These are phyloP conservation scores for Fusarium pininemorale DNA, from an alignment of 2,329 filamentous ascomycete species.

Conservation along the genomic window DNA sequence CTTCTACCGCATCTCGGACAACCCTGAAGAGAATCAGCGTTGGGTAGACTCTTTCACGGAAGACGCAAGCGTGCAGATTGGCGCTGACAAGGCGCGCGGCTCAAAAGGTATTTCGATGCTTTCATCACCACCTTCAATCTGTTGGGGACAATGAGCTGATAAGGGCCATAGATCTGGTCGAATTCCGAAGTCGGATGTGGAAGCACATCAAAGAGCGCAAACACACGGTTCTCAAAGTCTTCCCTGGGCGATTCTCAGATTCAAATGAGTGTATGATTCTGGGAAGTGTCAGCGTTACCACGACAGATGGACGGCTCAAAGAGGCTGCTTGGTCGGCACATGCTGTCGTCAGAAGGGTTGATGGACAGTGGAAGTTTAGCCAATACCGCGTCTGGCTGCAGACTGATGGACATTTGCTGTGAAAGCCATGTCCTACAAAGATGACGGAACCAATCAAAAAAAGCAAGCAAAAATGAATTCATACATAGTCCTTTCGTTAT, in stretches of 20 bases:
- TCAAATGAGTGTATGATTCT: slow-evolving; percentile 44
- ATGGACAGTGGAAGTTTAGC: slow-evolving; percentile 47
- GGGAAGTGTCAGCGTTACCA: slow-evolving; percentile 43
- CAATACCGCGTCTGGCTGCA: slow-evolving; percentile 48
- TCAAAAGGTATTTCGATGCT: slow-evolving; percentile 42
- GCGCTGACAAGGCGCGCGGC: slow-evolving; percentile 50
- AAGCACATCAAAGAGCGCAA: slow-evolving; percentile 50
- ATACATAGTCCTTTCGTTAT: slow-evolving; percentile 22
- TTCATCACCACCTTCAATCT: neutral
- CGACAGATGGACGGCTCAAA: slow-evolving; percentile 40
- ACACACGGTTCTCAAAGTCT: slow-evolving; percentile 55
- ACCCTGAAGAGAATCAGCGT: slow-evolving; percentile 50
- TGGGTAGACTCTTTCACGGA: slow-evolving; percentile 55
- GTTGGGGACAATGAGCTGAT: slow-evolving; percentile 6
- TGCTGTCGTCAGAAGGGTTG: slow-evolving; percentile 42
- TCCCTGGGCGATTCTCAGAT: slow-evolving; percentile 50
- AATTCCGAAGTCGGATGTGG: slow-evolving; percentile 56
- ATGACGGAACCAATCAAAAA: neutral
- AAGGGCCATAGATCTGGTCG: slow-evolving; percentile 50
- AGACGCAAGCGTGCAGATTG: slow-evolving; percentile 55
- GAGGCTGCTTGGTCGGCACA: slow-evolving; percentile 47
- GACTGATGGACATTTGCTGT: slow-evolving; percentile 30
- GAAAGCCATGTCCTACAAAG: neutral
- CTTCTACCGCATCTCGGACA: slow-evolving; percentile 58
- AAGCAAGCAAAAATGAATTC: slow-evolving; percentile 10